These are phyloP conservation scores for Tetracentron sinense DNA, from an alignment of 164 flowering plant species.

Conservation along the genomic window DNA sequence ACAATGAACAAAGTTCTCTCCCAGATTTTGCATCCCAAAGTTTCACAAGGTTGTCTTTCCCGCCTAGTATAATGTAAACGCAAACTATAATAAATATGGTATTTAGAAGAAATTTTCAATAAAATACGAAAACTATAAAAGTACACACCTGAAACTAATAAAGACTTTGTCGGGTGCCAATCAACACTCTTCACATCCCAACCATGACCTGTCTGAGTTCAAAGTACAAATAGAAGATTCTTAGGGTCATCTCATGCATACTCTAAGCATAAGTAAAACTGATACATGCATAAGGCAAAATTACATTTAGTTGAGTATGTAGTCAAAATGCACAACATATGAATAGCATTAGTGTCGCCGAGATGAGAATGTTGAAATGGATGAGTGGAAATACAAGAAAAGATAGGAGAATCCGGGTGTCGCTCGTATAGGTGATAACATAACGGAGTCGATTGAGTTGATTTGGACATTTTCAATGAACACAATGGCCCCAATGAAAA, in stretches of 20 bases:
- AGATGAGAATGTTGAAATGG: too few relatives aligned
- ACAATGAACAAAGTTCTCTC: slow-evolving; percentile 91
- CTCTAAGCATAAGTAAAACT: background rate
- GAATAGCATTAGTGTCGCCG: too few relatives aligned
- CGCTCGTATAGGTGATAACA: too few relatives aligned
- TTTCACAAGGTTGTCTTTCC: slow-evolving; percentile 96
- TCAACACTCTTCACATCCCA: slow-evolving; percentile 99
- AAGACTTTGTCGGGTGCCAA: slow-evolving; percentile 99
- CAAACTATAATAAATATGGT: slow-evolving; percentile 1
- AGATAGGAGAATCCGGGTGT: too few relatives aligned
- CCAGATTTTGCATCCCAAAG: slow-evolving; percentile 99
- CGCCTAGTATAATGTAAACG: slow-evolving; percentile 47
- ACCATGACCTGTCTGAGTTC: slow-evolving; percentile 99
- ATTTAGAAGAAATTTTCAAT: background rate
- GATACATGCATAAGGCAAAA: background rate
- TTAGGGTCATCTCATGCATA: slow-evolving; percentile 37
- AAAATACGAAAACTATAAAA: background rate
- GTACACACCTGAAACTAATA: slow-evolving; percentile 78
- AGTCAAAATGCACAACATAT: too few relatives aligned
- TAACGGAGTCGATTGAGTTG: too few relatives aligned
- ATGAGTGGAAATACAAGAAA: too few relatives aligned
- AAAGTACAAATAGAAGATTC: slow-evolving; percentile 40
- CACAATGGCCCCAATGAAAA: too few relatives aligned
- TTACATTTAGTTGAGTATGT: background rate
- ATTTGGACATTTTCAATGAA: too few relatives aligned